Conservation (phyloP, 352 stramenopile genomes). For the Globisporangium apiculatum region DNA sequence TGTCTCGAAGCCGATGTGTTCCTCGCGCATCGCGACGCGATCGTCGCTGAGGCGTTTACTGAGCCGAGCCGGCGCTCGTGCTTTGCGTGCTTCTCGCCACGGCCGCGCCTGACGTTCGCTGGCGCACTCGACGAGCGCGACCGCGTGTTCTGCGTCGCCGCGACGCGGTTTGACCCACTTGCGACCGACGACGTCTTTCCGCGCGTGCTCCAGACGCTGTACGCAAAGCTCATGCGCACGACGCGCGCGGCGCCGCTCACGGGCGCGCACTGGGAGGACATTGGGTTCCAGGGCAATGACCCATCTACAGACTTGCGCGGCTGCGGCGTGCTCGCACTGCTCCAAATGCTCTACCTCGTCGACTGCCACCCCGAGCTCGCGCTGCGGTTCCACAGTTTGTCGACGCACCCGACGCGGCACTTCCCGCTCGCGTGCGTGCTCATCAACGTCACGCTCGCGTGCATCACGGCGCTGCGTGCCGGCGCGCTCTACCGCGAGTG, state of each 20-base stretch:
- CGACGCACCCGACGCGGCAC: constrained; percentile 49
- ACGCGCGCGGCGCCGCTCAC: constrained; percentile 35
- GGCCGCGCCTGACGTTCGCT: constrained; percentile 43
- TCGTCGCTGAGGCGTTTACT: constrained; percentile 46
- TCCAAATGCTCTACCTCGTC: constrained; percentile 80
- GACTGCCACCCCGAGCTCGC: constrained; percentile 52
- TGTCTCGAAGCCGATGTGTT: constrained; percentile 34
- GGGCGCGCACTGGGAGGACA: constrained; percentile 77
- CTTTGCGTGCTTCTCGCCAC: constrained; percentile 46
- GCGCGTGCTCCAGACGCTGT: constrained; percentile 58
- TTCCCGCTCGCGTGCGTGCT: constrained; percentile 68
- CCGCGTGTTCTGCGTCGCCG: constrained; percentile 67
- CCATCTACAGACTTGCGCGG: constrained; percentile 84
- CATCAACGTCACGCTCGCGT: constrained; percentile 74
- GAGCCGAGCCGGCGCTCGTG: constrained; percentile 25
- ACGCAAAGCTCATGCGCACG: constrained; percentile 33
- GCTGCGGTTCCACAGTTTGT: constrained; percentile 36
- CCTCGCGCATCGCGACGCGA: constrained; percentile 34
- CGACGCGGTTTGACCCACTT: constrained; percentile 35
- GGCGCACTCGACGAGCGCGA: constrained; percentile 56
- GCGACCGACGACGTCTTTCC: constrained; percentile 32
- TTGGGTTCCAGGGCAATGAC: constrained; percentile 87
- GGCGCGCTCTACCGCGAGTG: constrained; percentile 59
- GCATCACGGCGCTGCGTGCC: constrained; percentile 53
- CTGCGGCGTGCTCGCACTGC: constrained; percentile 76